Evolutionary conservation across 1,284 basidiomycete genomes (phyloP).

Genomic region (Marasmius oreades): DNA sequence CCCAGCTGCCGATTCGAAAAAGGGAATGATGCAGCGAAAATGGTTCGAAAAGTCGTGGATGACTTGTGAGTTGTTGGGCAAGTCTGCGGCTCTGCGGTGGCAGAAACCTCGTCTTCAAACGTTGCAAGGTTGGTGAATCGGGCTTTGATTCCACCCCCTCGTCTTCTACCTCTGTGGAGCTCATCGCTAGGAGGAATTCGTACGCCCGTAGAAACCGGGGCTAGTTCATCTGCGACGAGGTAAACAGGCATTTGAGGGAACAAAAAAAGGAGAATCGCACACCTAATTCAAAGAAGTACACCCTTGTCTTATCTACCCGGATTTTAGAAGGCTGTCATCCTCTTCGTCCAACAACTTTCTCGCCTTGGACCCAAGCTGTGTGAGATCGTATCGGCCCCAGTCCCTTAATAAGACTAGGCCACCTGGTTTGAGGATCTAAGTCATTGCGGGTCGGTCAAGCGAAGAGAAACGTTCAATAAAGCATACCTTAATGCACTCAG

Average conservation of each 20-base stretch:
- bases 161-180: slow-evolving; percentile 27
- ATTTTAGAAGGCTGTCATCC: slow-evolving; percentile 78
- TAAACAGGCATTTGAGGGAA: background rate
- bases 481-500: slow-evolving; percentile 82
- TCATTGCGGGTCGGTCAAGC: background rate
- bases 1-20: slow-evolving; percentile 76
- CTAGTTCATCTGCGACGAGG: slow-evolving; percentile 66
- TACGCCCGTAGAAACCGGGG: slow-evolving; percentile 71
- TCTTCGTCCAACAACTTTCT: slow-evolving; percentile 80
- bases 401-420: slow-evolving; percentile 88
- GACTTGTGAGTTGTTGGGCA: slow-evolving; percentile 23
- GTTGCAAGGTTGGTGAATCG: slow-evolving; percentile 8
- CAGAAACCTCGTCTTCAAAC: background rate
- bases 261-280: slow-evolving; percentile 18
- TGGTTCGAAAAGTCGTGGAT: slow-evolving; percentile 38
- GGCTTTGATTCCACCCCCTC: slow-evolving; percentile 33
- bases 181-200: slow-evolving; percentile 29
- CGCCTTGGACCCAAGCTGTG: slow-evolving; percentile 90
- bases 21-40: slow-evolving; percentile 35
- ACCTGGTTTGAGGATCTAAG: slow-evolving; percentile 84
- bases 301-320: slow-evolving; percentile 93
- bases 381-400: slow-evolving; percentile 93
- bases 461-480: background rate
- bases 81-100: too few relatives aligned
- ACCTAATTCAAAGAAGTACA: slow-evolving; percentile 93